Conservation (phyloP, 148 eudicot species). For the Camellia sinensis region DNA sequence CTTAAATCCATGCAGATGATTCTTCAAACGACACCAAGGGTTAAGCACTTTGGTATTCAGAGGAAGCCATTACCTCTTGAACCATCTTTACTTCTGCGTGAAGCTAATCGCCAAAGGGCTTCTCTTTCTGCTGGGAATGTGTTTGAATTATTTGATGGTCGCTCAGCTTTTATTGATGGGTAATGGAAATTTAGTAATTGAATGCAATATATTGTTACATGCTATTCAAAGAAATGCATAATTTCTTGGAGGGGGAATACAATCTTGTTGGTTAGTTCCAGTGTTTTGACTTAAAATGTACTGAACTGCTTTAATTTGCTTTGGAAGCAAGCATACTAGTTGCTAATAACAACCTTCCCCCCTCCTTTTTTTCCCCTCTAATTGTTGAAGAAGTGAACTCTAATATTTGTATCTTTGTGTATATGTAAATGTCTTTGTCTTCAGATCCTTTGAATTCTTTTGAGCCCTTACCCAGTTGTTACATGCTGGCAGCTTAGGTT, state of each 20-base stretch:
- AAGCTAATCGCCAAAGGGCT: slow-evolving; percentile 92
- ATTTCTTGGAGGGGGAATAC: not conserved
- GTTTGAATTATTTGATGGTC: slow-evolving; percentile 67
- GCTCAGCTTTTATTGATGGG: slow-evolving; percentile 49
- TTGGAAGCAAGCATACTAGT: not conserved
- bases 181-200: slow-evolving; percentile 27
- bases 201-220: not conserved
- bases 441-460: slow-evolving; percentile 10
- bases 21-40: slow-evolving; percentile 65
- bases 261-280: slow-evolving; percentile 1
- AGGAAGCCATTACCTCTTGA: slow-evolving; percentile 89
- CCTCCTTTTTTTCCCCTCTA: not conserved
- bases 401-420: not conserved
- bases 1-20: slow-evolving; percentile 48
- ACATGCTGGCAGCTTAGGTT: slow-evolving; percentile 50
- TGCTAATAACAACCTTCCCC: not conserved
- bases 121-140: slow-evolving; percentile 85
- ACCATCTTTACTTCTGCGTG: slow-evolving; percentile 83
- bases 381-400: not conserved
- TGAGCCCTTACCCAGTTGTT: slow-evolving; percentile 24
- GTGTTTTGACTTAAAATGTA: not conserved
- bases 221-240: not conserved
- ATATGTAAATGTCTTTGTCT: slow-evolving; percentile 1
- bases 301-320: not conserved
- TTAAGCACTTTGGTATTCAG: slow-evolving; percentile 87